Base-by-base conservation (phyloP, 2,329 filamentous ascomycete species). In the Diaporthe destruens region DNA sequence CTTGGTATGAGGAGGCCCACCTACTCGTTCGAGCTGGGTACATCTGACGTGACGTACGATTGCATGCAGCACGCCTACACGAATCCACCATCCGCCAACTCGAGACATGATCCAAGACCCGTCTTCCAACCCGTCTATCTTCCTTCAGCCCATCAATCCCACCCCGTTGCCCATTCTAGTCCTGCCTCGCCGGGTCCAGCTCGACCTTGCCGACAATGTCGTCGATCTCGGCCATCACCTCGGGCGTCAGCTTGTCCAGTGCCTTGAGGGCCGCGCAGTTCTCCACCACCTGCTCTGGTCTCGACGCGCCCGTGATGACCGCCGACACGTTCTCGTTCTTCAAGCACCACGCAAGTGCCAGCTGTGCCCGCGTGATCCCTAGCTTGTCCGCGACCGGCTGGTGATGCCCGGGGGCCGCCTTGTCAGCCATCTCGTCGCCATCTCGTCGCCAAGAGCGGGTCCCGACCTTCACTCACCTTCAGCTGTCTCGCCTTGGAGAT, bases 341-440 rank as follows among this genome's bases (percentile, higher is more conserved):
- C 61, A 92, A 82, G n/a, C 90, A 88, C 90, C 90, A 92, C 1
- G 88, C 89, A 68, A 91, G 82, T 0, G 90, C 89, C 61, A 92
- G 83, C 71, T 85, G 84, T 77, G 84, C 85, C 82, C 85, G 81
- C 80, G 88, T 90, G 74, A 91, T 85, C 9, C 87, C 90, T 55
- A 94, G 83, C 76, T 86, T 87, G 69, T 93, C 87, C 2, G 93
- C 92, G 75, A 95, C 87, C 63, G 89, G 85, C 85, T 89, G 56
- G 92, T 83, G 44, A 39, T 53, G n/a, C 61, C 61, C 61, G 20
- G 14, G 61, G 23, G 12, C 61, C 67, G 82, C 76, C 80, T 85
- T 85, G 71, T 77, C 70, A 71, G 72, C 18, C 16, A 51, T 69
- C 6, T 23, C 53, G 4, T 49, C 53, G 18, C 55, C 29, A 36